Evolutionary conservation across 2,329 filamentous ascomycete genomes (phyloP).

Genomic region (Aureobasidium sp.): DNA sequence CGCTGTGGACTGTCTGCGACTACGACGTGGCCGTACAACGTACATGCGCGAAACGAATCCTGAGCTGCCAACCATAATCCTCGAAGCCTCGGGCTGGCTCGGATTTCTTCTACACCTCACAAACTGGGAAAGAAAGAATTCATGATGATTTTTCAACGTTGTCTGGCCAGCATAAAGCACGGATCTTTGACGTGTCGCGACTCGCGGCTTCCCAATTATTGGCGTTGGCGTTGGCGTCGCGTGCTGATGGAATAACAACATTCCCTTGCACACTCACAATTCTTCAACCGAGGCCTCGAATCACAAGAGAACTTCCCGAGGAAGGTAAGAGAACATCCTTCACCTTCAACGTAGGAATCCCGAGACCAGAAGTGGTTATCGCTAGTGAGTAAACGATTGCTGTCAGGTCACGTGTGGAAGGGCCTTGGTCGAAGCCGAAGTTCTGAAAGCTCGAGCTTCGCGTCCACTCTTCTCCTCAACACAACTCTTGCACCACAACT

Average conservation of each 20-base stretch:
- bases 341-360: neutral
- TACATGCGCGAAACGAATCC: neutral
- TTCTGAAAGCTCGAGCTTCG: constrained; percentile 13
- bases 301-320: neutral
- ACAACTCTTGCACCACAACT: constrained; percentile 11
- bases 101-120: neutral
- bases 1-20: neutral
- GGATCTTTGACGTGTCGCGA: constrained; percentile 9
- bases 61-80: neutral
- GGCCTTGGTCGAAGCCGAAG: constrained; percentile 3
- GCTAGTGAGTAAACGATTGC: neutral
- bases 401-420: constrained; percentile 12
- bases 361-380: neutral
- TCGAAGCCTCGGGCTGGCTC: neutral
- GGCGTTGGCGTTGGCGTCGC: constrained; percentile 2
- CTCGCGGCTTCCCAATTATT: constrained; percentile 6
- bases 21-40: neutral
- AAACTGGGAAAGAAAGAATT: neutral
- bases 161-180: neutral
- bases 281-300: neutral
- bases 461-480: constrained; percentile 10
- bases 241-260: neutral
- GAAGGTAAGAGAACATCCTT: neutral
- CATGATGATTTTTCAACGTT: neutral
- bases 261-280: neutral